Percentiles rank a stretch among this genome's conserved stretches.
Evolutionary conservation across 306 rosid species (phyloP).

Genomic region (Ammopiptanthus mongolicus): DNA sequence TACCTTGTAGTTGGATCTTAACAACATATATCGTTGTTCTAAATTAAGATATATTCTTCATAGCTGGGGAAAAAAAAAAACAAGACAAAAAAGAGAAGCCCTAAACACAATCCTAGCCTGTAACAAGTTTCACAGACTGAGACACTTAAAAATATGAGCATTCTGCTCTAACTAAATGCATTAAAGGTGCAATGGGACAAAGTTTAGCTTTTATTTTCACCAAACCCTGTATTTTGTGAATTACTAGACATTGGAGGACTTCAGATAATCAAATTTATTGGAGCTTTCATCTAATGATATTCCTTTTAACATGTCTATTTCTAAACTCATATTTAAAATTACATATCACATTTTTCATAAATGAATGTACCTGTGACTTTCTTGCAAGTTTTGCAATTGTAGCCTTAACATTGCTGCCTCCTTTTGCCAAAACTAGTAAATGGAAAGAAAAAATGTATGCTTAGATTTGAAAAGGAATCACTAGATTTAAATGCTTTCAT

Average conservation of each 20-base stretch:
- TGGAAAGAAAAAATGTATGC: not conserved
- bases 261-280: not conserved
- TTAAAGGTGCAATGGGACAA: not conserved
- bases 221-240: not conserved
- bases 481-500: not conserved
- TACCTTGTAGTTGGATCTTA: not conserved
- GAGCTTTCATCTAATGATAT: not conserved
- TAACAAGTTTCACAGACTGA: not conserved
- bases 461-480: constrained; percentile 15
- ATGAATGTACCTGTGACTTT: constrained; percentile 62
- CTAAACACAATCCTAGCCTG: not conserved
- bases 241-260: not conserved
- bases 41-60: not conserved
- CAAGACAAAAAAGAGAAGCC: not conserved
- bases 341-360: not conserved
- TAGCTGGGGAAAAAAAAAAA: not conserved
- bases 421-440: constrained; percentile 80
- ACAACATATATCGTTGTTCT: not conserved
- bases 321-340: not conserved
- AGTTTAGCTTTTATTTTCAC: not conserved
- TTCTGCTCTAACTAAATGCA: not conserved
- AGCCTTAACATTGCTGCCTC: constrained; percentile 81
- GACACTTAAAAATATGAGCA: not conserved
- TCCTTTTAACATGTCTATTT: not conserved
- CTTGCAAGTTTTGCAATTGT: constrained; percentile 74